phyloP scores from a whole-genome alignment of 2,329 filamentous ascomycete genomes.

The Diaporthe destruens region DNA sequence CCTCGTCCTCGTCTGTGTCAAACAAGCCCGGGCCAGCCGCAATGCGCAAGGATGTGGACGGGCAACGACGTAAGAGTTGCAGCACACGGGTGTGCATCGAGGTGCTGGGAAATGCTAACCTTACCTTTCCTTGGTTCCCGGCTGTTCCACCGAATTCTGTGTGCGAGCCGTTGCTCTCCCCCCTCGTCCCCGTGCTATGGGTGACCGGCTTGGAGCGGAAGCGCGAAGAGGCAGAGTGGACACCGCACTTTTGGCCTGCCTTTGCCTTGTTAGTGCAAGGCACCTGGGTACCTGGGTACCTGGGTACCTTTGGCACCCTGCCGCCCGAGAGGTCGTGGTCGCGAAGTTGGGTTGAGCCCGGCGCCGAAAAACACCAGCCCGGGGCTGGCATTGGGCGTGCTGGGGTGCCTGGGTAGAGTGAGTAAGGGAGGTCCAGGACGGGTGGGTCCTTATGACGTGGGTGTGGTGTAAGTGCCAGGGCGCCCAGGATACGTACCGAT shows the following conservation, averaged over 20 bases:
- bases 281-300: background rate
- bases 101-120: background rate
- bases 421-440: background rate
- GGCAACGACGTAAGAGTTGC: conserved; percentile 30
- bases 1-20: background rate
- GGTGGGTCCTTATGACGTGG: conserved; percentile 40
- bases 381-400: background rate
- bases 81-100: conserved; percentile 11
- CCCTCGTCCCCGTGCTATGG: conserved; percentile 3
- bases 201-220: conserved; percentile 11
- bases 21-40: conserved; percentile 14
- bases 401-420: background rate
- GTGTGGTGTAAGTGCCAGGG: conserved; percentile 33
- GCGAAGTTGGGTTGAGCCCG: conserved; percentile 24
- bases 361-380: conserved; percentile 6
- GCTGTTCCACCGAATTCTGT: conserved; percentile 25
- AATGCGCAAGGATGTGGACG: conserved; percentile 5
- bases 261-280: background rate
- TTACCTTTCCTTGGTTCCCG: conserved; percentile 36
- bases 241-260: background rate
- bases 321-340: conserved; percentile 5
- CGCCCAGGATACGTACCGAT: background rate
- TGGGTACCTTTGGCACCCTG: background rate
- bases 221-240: background rate
- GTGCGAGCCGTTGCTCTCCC: background rate